Evolutionary conservation across 441 rosid genomes (phyloP), one percentile per base, ranked within the genome.

Genomic region (Theobroma grandiflorum): DNA sequence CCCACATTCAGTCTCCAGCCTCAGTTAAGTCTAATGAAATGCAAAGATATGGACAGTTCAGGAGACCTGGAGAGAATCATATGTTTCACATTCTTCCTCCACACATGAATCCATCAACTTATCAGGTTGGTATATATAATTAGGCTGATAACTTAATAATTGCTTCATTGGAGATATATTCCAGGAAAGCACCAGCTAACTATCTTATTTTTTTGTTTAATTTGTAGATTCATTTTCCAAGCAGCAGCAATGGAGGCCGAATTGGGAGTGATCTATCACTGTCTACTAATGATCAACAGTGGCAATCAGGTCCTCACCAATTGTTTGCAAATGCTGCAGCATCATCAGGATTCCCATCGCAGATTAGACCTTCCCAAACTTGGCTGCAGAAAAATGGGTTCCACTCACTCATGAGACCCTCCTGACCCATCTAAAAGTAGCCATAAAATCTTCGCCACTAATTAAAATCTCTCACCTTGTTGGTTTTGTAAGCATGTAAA

Each of bases 271-370:
- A 90, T 76, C 94, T 95, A 18, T 88, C 95, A 0, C 84, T 89
- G 47, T 88, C 91, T 0, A 79, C 87, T n/a, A 82, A 52, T 65
- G 85, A 84, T 75, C 87, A 88, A 69, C 93, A 84, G 75, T 90
- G 85, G 80, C 92, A 89, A 79, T 79, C 91, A 14, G 86, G 88
- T 76, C 84, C 88, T 76, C 89, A 85, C 65, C 99, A 89, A 81
- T 81, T 86, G 83, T 90, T 85, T 86, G 86, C 93, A 82, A 90
- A 80, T 94, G 96, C 97, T 89, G 98, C 98, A 97, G 99, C 99
- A 97, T 97, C 99, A 97, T 97, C 99, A 95, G 99, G 99, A 97
- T 95, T 97, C 99, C 91, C 94, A 65, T 89, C 84, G 78, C 98
- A 92, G 84, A 88, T 85, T 81, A 87, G 87, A 84, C 85, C 89